Base-by-base conservation (phyloP, 2,329 filamentous ascomycete species). In the Neofusicoccum laricinum region DNA sequence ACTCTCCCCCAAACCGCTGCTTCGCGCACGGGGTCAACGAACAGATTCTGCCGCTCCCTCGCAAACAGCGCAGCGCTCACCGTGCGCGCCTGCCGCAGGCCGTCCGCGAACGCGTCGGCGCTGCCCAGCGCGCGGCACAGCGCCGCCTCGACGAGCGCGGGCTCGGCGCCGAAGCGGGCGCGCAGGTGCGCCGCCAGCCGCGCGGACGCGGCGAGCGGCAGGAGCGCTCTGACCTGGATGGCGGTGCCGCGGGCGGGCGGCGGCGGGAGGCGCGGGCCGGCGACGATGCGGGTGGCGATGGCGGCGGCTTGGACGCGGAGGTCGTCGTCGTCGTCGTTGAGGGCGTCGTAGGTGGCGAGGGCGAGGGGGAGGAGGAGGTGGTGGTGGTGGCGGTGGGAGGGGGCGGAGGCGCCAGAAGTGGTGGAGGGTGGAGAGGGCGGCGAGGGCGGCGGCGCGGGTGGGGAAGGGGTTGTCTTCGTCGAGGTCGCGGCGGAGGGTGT, bases 41-140 rank as follows among this genome's bases (percentile, higher is more conserved):
- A 98, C n/a, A 97, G 83, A 73, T 99, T 99, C 74, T 96, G 93
- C 74, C 96, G 93, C 77, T 99, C 95, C 64, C 92, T 84, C 0
- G 86, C 89, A 73, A 99, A 99, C 0, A 99, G 84, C 3, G 88
- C 82, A 67, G 88, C 85, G 71, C 91, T 85, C 69, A 80, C 77
- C 45, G 76, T 75, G 3, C 74, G 70, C 11, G 75, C 73, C 4
- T 75, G 71, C 0, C 69, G 66, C 2, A 84, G 69, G 0, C 71
- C 65, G 15, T n/a, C 55, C n/a, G 55, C 55, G 5, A 59, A 59
- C 43, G 75, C 74, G 2, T 73, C 70, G 6, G 75, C 72, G 5
- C 75, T 70, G 0, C 69, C 67, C 3, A 84, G 69, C 0, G 70
- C 65, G 3, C 69, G 7, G 4, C 21, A 61, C 21, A 82, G 65